Conservation (phyloP, 257 asterid species). For the Solanum raphanifolium region DNA sequence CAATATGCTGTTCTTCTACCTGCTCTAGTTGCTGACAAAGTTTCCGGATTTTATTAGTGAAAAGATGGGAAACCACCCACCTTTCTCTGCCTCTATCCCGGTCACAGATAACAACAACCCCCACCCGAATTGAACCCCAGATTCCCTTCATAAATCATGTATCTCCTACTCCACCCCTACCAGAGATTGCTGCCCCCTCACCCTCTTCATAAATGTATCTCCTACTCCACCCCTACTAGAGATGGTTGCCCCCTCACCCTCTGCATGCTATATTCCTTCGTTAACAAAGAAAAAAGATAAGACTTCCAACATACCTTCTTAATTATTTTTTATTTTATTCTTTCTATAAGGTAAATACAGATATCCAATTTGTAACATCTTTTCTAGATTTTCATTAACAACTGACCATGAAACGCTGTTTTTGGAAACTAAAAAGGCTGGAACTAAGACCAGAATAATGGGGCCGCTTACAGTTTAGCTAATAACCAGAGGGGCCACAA, state of each 20-base stretch:
- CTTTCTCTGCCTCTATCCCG: neutral
- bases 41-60: neutral
- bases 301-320: neutral
- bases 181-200: neutral
- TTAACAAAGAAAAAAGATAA: neutral
- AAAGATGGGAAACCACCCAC: neutral
- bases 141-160: neutral
- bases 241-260: neutral
- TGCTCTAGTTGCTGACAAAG: neutral
- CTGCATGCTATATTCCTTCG: neutral
- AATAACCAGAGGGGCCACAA: neutral
- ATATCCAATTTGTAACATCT: neutral
- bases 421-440: neutral
- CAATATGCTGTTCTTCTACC: neutral
- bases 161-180: neutral
- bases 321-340: neutral
- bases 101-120: neutral
- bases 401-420: neutral
- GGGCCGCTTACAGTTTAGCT: neutral
- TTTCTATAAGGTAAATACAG: neutral
- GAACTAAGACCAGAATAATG: neutral
- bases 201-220: neutral
- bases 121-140: neutral
- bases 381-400: neutral
- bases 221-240: neutral